These are phyloP conservation scores for Heliosperma pusillum DNA, from an alignment of 148 eudicot genomes.

Conservation along the genomic window DNA sequence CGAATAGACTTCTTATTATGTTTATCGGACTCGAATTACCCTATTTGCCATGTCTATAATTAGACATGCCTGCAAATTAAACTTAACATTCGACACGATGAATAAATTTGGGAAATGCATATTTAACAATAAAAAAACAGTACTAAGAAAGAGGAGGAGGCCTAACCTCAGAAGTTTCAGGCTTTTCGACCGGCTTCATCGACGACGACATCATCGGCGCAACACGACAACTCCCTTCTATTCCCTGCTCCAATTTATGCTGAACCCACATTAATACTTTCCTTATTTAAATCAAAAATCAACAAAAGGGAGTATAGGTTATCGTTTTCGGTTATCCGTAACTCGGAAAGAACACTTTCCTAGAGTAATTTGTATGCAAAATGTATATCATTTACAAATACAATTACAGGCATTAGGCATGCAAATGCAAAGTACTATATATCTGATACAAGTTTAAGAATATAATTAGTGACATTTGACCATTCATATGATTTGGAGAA, in stretches of 20 bases:
- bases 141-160: background rate
- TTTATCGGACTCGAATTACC: too few species aligned
- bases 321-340: background rate
- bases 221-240: conserved; percentile 34
- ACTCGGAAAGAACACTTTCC: background rate
- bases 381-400: background rate
- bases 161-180: conserved; percentile 32
- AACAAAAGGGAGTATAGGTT: background rate
- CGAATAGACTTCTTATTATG: too few species aligned
- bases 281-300: background rate
- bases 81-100: too few species aligned
- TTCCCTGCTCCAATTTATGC: conserved; percentile 32
- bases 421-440: conserved; percentile 1
- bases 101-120: too few species aligned
- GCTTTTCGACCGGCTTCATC: conserved; percentile 19
- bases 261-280: conserved; percentile 24
- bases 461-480: background rate
- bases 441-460: background rate
- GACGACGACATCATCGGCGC: conserved; percentile 32
- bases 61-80: too few species aligned
- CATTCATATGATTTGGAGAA: background rate
- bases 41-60: too few species aligned
- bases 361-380: background rate
- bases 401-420: conserved; percentile 18
- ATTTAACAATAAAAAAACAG: background rate